Conservation (phyloP, 495 filamentous ascomycete species). For the Penicillium chermesinum region DNA sequence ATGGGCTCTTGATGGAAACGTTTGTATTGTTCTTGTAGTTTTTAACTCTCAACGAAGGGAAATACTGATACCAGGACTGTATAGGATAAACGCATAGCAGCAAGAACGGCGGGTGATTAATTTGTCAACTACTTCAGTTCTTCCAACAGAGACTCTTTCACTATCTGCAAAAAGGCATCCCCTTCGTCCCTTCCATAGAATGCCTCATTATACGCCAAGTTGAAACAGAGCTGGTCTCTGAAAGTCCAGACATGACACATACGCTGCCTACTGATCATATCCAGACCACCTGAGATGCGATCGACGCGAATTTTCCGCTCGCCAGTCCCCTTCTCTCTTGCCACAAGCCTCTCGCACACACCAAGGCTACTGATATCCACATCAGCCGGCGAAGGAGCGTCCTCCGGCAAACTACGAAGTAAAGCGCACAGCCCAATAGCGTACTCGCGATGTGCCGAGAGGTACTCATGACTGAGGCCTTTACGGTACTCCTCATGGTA, state of each 20-base stretch:
- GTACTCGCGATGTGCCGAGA: conserved; percentile 2
- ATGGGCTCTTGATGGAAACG: not conserved
- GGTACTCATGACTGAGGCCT: not conserved
- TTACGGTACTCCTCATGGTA: conserved; percentile 4
- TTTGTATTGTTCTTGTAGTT: too few species aligned
- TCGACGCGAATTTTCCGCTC: conserved; percentile 3
- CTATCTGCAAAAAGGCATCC: conserved; percentile 1
- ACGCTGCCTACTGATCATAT: conserved; percentile 1
- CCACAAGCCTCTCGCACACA: not conserved
- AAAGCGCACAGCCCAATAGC: conserved; percentile 1
- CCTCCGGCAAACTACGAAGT: not conserved
- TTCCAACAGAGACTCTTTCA: conserved; percentile 1
- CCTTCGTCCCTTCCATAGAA: not conserved
- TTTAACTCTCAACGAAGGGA: too few species aligned
- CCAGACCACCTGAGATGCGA: conserved; percentile 1
- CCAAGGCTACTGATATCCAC: conserved; percentile 3
- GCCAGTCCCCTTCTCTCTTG: conserved; percentile 4
- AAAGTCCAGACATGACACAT: conserved; percentile 6
- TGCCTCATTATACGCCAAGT: conserved; percentile 1
- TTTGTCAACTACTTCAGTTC: not conserved
- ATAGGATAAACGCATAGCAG: too few species aligned
- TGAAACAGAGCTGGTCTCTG: conserved; percentile 4
- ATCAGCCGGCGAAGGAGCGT: not conserved
- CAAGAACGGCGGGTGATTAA: too few species aligned
- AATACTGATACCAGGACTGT: too few species aligned